Percentiles rank a stretch among this genome's conserved stretches.
Evolutionary conservation across 169 alveolate species (phyloP).

Genomic region (Cryptosporidium parvum): DNA sequence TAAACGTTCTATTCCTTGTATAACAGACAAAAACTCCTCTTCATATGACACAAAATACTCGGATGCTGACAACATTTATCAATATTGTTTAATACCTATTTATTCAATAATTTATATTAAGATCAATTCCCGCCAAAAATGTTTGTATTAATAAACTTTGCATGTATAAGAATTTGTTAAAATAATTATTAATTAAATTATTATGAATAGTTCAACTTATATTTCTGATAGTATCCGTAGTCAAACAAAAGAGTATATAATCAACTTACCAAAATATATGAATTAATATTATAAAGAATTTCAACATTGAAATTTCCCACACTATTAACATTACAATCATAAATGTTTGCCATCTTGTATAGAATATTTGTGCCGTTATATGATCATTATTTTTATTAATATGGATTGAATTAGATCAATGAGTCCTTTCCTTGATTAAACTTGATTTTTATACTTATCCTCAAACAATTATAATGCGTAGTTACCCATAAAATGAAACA

Average conservation of each 20-base stretch:
- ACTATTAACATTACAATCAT: not conserved
- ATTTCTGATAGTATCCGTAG: not conserved
- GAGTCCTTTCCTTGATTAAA: not conserved
- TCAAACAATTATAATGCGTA: not conserved
- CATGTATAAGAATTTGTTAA: not conserved
- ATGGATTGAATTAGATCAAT: not conserved
- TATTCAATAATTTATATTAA: not conserved
- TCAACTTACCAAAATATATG: not conserved
- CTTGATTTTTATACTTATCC: not conserved
- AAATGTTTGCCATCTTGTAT: not conserved
- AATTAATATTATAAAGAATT: not conserved
- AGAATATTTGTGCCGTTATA: not conserved
- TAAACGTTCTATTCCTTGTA: constrained; percentile 35
- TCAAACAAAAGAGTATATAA: not conserved
- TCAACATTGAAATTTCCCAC: not conserved
- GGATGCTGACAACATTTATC: constrained; percentile 54
- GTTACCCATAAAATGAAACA: not conserved
- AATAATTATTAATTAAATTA: not conserved
- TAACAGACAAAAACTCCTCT: constrained; percentile 54
- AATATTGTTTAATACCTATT: not conserved
- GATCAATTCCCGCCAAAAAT: constrained; percentile 2
- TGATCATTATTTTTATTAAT: too few species aligned
- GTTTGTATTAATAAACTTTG: not conserved
- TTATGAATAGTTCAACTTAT: not conserved
- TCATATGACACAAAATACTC: constrained; percentile 62